phyloP scores from a whole-genome alignment of 2,329 filamentous ascomycete species.

The Aureobasidium sp. region DNA sequence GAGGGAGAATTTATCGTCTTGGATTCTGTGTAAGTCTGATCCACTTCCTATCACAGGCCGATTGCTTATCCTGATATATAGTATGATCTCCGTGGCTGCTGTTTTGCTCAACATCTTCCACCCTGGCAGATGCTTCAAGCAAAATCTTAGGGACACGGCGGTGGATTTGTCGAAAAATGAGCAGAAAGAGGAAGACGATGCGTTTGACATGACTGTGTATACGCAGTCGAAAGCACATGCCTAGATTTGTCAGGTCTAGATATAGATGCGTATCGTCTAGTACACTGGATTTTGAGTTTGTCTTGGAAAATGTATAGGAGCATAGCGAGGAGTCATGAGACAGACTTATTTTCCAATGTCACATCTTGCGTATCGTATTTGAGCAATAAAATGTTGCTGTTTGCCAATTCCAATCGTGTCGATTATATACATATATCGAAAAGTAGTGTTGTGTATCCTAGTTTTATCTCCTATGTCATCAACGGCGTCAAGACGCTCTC shows the following conservation, averaged over 20 bases:
- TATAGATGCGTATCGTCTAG: no score
- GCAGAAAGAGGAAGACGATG: background rate
- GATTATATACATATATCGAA: background rate
- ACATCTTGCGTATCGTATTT: no score
- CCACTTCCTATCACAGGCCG: background rate
- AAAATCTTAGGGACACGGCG: background rate
- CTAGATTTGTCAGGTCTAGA: background rate
- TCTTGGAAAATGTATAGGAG: background rate
- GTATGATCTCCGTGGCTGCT: constrained; percentile 19
- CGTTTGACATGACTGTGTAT: background rate
- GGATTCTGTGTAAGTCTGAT: constrained; percentile 17
- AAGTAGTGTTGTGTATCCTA: background rate
- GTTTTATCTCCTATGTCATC: background rate
- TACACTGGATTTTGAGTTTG: no score
- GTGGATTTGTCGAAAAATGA: background rate
- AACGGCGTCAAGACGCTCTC: background rate
- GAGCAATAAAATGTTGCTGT: background rate
- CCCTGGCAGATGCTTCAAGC: constrained; percentile 24
- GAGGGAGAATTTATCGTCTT: constrained; percentile 19
- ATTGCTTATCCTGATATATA: background rate
- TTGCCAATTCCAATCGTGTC: background rate
- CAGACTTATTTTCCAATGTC: no score
- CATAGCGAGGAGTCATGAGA: background rate
- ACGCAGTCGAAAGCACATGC: background rate
- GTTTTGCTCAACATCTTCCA: constrained; percentile 26